Conservation (phyloP, 352 stramenopile species). For the Phytopythium litorale region DNA sequence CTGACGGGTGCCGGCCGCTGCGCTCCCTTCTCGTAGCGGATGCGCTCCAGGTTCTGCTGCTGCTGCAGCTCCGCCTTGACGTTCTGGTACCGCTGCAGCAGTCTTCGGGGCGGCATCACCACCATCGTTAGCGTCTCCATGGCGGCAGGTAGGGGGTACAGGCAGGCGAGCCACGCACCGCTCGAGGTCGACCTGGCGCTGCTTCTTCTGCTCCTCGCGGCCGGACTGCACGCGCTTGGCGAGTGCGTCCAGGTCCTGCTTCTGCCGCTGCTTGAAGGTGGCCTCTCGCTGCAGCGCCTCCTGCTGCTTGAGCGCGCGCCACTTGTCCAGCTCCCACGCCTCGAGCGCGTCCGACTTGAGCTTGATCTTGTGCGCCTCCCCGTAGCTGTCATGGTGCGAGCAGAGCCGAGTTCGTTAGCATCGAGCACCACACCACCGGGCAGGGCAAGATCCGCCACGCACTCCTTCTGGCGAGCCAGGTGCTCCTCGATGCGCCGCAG, state of each 20-base stretch:
- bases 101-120: constrained; percentile 17
- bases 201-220: constrained; percentile 94
- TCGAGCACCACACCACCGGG: not conserved
- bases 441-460: constrained; percentile 11
- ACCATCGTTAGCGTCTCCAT: not conserved
- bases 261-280: constrained; percentile 93
- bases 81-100: constrained; percentile 94
- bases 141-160: not conserved
- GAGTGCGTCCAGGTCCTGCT: constrained; percentile 91
- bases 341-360: constrained; percentile 93
- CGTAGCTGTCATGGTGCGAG: constrained; percentile 52
- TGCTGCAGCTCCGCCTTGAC: constrained; percentile 94
- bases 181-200: constrained; percentile 92
- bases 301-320: constrained; percentile 92
- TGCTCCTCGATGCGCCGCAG: constrained; percentile 92
- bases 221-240: constrained; percentile 94
- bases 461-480: constrained; percentile 89
- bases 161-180: constrained; percentile 24
- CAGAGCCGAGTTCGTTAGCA: no score
- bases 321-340: constrained; percentile 94
- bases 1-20: constrained; percentile 29
- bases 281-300: constrained; percentile 94
- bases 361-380: constrained; percentile 96
- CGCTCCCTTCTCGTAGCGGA: constrained; percentile 78
- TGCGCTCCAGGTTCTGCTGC: constrained; percentile 93